These are phyloP conservation scores for Candida pseudocylindracea DNA, from an alignment of 1,139 yeast species.

Conservation along the genomic window DNA sequence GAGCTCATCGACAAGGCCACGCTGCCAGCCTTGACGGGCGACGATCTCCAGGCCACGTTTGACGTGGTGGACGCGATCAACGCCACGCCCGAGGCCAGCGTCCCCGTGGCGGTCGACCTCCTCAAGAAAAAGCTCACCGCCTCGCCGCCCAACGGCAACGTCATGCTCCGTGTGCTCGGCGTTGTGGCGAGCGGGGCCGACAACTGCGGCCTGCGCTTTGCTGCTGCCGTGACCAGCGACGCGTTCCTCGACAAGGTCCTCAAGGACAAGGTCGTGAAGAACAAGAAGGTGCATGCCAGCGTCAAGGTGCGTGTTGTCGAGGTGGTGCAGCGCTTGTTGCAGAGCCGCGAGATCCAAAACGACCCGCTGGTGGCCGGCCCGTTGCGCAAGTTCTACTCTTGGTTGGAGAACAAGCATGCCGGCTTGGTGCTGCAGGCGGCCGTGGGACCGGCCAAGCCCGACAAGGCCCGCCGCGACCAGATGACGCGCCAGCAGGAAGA, in stretches of 20 bases:
- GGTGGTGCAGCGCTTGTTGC: conserved; percentile 41
- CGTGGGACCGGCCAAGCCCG: conserved; percentile 31
- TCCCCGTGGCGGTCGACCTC: conserved; percentile 26
- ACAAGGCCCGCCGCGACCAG: conserved; percentile 25
- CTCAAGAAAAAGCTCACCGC: conserved; percentile 30
- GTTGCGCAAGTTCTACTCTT: conserved; percentile 18
- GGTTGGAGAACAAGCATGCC: conserved; percentile 9
- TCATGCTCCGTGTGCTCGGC: conserved; percentile 50
- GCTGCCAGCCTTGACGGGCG: conserved; percentile 56
- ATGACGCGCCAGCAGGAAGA: conserved; percentile 42
- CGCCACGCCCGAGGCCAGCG: conserved; percentile 41
- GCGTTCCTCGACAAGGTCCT: no score
- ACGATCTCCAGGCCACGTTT: conserved; percentile 68
- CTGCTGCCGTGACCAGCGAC: no score
- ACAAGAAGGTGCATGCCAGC: conserved; percentile 35
- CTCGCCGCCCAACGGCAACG: conserved; percentile 44
- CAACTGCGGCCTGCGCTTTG: conserved; percentile 63
- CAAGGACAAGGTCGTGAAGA: conserved; percentile 21
- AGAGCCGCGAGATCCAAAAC: conserved; percentile 17
- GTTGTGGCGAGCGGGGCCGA: conserved; percentile 64
- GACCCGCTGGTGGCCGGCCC: conserved; percentile 51
- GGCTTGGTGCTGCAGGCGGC: no score
- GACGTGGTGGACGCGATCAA: conserved; percentile 71
- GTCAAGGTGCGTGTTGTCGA: conserved; percentile 49
- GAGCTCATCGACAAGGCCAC: conserved; percentile 38